Evolutionary conservation across 257 asterid species (phyloP), one percentile per base, ranked within the genome.

Genomic region (Mentha longifolia): DNA sequence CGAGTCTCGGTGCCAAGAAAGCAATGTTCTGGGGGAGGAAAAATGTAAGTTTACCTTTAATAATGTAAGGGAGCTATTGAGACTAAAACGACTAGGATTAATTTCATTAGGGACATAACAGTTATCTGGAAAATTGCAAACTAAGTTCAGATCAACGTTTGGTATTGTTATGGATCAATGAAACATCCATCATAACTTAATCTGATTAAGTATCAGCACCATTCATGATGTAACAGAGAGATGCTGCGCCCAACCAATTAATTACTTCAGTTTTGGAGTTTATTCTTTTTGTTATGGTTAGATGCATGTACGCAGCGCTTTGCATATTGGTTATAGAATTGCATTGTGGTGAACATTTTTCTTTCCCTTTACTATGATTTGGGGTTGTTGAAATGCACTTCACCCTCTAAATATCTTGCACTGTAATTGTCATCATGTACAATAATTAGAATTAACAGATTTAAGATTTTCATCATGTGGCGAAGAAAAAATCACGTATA

Each of bases 21-120:
- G 85, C 98, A 51, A 79, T 85, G 47, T 86, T 92, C 73, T 92
- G 98, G 97, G 92, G 95, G 66, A 81, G 91, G 81, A 92, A 83
- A 83, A 89, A 62, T 73, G 98, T 92, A 77, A 88, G 98, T 79
- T n/a, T 56, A 56, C 73, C 65, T 52, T 69, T 35, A 42, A 8
- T 58, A 56, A 7, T 45, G 49, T 45, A 43, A 39, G 50, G 67
- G 31, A 66, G 56, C 68, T 31, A 33, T 51, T 17, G 64, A 62
- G 72, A 50, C 58, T 50, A 25, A 74, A 57, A 73, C 12, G 3
- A 37, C 67, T 37, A 60, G 17, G 65, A 50, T 22, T 69, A 58
- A 65, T 65, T 39, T 57, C 63, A 76, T 41, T 47, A 39, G 52
- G 31, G 52, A 51, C 60, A 51, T 7, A 66, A 67, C 74, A 47